Evolutionary conservation across 1,139 yeast genomes (phyloP).

Genomic region (Eremothecium cymbalariae): DNA sequence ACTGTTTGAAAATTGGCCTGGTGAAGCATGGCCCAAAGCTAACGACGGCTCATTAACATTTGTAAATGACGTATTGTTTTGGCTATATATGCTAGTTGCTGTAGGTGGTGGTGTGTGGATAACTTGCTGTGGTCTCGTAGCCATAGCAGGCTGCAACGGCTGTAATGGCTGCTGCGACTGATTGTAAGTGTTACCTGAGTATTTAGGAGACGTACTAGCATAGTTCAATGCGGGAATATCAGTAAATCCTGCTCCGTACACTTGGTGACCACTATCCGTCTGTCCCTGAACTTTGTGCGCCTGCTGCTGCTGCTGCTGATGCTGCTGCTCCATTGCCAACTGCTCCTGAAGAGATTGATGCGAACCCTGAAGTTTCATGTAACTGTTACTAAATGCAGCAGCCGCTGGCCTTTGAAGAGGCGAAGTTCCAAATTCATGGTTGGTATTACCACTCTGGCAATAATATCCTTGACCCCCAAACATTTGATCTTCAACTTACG

Average conservation of each 20-base stretch:
- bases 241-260: constrained; percentile 15
- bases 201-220: constrained; percentile 26
- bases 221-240: constrained; percentile 27
- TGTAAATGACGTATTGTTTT: constrained; percentile 27
- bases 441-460: constrained; percentile 1
- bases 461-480: constrained; percentile 6
- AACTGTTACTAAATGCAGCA: constrained; percentile 30
- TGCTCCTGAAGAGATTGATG: constrained; percentile 35
- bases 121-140: constrained; percentile 12
- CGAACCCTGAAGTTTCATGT: constrained; percentile 34
- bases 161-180: neutral
- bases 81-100: constrained; percentile 22
- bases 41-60: constrained; percentile 15
- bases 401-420: constrained; percentile 26
- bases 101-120: constrained; percentile 22
- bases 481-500: too few species aligned
- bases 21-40: constrained; percentile 18
- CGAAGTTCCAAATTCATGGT: constrained; percentile 3
- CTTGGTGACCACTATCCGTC: constrained; percentile 4
- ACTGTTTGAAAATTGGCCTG: constrained; percentile 23
- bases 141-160: constrained; percentile 10
- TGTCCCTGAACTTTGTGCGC: constrained; percentile 13
- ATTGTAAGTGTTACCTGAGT: constrained; percentile 10
- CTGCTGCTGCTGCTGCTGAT: constrained; percentile 7
- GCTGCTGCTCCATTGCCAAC: constrained; percentile 20